A percentile compares a stretch with the other conserved stretches of the same genome.
phyloP scores from a whole-genome alignment of 2,329 filamentous ascomycete genomes.

The Botryotinia convoluta region DNA sequence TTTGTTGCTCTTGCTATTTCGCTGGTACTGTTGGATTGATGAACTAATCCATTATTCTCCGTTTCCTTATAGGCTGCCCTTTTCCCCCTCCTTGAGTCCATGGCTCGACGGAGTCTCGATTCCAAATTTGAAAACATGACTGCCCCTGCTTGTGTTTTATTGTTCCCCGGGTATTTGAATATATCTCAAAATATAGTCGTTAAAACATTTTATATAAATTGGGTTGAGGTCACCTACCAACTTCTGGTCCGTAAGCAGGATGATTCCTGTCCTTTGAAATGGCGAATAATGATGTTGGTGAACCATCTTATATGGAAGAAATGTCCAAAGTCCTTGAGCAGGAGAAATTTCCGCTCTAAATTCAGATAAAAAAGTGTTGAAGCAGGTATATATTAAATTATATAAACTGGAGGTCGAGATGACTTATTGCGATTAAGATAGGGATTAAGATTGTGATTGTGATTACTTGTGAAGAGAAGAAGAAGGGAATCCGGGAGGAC shows the following conservation, averaged over 20 bases:
- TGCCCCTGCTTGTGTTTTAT: not conserved
- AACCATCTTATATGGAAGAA: not conserved
- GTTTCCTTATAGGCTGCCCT: no score
- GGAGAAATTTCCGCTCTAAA: not conserved
- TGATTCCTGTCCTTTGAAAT: not conserved
- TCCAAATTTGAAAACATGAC: not conserved
- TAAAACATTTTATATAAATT: not conserved
- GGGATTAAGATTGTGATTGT: not conserved
- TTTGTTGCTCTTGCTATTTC: not conserved
- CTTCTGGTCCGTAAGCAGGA: not conserved
- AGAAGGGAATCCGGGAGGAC: not conserved
- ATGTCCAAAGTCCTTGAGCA: not conserved
- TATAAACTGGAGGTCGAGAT: not conserved
- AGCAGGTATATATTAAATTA: not conserved
- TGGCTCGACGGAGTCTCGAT: not conserved
- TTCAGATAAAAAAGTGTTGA: not conserved
- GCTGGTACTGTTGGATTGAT: not conserved
- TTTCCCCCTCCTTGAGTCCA: not conserved
- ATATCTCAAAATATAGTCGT: not conserved
- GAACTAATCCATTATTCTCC: not conserved
- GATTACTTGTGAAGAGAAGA: not conserved
- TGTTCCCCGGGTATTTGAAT: not conserved
- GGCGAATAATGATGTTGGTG: not conserved
- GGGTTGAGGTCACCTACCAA: not conserved
- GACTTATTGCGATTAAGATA: not conserved